Conservation (phyloP, 805 yeast species). For the Yarrowia phangngaensis region DNA sequence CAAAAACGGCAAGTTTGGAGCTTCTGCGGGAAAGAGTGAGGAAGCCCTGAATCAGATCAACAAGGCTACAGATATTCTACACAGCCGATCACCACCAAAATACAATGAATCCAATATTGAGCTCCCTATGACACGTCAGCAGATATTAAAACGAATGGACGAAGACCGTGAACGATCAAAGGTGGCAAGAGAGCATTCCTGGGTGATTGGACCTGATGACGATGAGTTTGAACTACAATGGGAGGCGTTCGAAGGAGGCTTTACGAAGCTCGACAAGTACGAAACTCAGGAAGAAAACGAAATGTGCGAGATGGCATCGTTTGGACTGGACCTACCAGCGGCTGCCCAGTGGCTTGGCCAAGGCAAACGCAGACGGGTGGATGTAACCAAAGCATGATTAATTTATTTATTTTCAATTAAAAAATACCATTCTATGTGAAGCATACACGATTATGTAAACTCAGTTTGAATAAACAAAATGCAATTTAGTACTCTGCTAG, state of each 20-base stretch:
- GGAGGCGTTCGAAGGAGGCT: constrained; percentile 36
- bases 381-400: not conserved
- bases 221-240: constrained; percentile 53
- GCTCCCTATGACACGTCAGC: constrained; percentile 42
- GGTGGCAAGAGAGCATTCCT: constrained; percentile 70
- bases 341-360: constrained; percentile 1
- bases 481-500: constrained; percentile 60
- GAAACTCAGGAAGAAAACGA: constrained; percentile 54
- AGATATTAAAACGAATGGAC: constrained; percentile 76
- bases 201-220: constrained; percentile 53
- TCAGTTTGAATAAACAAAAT: not conserved
- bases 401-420: constrained; percentile 8
- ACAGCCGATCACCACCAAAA: not conserved
- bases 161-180: constrained; percentile 87
- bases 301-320: constrained; percentile 34
- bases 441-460: not conserved
- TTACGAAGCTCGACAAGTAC: constrained; percentile 48
- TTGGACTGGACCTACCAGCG: constrained; percentile 13
- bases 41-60: constrained; percentile 2
- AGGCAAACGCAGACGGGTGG: constrained; percentile 4
- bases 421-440: constrained; percentile 1
- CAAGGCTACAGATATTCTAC: not conserved
- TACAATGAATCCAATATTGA: constrained; percentile 8
- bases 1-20: constrained; percentile 2
- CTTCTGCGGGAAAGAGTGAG: constrained; percentile 3